Evolutionary conservation across 495 filamentous ascomycete species (phyloP), one percentile per base, ranked within the genome.

Genomic region (Pseudoneurospora amorphoporcata): DNA sequence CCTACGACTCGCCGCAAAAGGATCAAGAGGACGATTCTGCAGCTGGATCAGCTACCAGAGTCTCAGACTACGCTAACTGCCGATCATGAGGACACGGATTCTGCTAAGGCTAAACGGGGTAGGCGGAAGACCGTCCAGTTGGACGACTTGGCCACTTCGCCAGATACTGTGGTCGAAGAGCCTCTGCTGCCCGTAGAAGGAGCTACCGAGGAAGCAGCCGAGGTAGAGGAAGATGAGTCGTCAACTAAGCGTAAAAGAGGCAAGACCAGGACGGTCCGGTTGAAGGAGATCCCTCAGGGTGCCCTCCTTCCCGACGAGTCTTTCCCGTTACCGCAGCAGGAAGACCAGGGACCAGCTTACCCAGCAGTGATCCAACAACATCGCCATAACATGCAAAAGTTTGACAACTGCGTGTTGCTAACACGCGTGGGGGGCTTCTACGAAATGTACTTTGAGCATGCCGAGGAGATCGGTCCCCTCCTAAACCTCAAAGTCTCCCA

Each of bases 341-440:
- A 84, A 39, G 86, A 85, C 41, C 75, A 86, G 42, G 85, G 80
- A 32, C 91, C 92, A 32, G 81, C 84, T 47, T 97, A 96, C 78
- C 94, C 95, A 4, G 90, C 92, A 12, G 93, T 97, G 12, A 84
- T 98, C n/a, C 89, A 92, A 75, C 93, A 96, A 77, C 94, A 92
- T n/a, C 86, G 89, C 42, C 92, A 90, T 72, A 95, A 97, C 78
- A 97, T 99, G 92, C 87, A 88, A 72, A 93, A 90, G 75, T 97
- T 96, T 83, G 88, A 90, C 75, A 92, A 94, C 74, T 97, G 93
- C 80, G 91, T 98, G 35, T 78, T 99, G 29, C 82, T 99, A 70
- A 99, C 95, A 4, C 87, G 94, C 42, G 93, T 99, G 16, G 95
- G 95, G 68, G 88, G 92, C 70, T 99, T 99, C 81, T 99, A 98